Percentiles rank a stretch among this genome's conserved stretches.
Conservation (phyloP, 768 basidiomycete genomes). For the Aureoboletus auriporus region DNA sequence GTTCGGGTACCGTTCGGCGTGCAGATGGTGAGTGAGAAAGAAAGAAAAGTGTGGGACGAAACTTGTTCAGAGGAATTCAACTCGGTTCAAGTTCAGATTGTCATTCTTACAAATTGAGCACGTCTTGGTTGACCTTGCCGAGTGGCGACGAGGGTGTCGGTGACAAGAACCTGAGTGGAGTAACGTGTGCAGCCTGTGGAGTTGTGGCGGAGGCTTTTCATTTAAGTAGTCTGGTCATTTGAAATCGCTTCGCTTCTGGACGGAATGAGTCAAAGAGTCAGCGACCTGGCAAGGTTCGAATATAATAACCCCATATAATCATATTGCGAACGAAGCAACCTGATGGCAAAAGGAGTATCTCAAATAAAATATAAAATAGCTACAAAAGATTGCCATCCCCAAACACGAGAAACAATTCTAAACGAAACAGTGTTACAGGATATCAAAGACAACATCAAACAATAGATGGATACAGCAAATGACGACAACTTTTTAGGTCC, state of each 20-base stretch:
- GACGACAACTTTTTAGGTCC: slow-evolving; percentile 3
- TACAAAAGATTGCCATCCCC: slow-evolving; percentile 1
- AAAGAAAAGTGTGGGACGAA: not conserved
- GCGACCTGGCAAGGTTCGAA: no score
- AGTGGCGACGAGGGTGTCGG: not conserved
- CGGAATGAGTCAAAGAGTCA: no score
- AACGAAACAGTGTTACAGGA: not conserved
- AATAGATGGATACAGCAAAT: slow-evolving; percentile 14
- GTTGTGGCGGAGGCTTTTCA: no score
- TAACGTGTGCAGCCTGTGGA: no score
- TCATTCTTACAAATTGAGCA: slow-evolving; percentile 9
- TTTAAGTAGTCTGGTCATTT: no score
- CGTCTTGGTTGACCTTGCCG: slow-evolving; percentile 1
- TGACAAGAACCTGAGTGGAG: slow-evolving; percentile 4
- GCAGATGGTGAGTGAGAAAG: not conserved
- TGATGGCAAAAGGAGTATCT: no score
- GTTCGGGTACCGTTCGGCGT: not conserved
- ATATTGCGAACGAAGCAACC: no score
- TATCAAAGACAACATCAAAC: not conserved
- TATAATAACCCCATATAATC: no score
- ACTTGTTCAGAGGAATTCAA: not conserved
- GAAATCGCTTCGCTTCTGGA: no score
- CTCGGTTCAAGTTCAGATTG: not conserved
- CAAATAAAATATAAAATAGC: not conserved
- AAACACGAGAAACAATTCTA: not conserved